Evolutionary conservation across 73 alveolate genomes (phyloP).

Genomic region (Paramecium primaurelia): DNA sequence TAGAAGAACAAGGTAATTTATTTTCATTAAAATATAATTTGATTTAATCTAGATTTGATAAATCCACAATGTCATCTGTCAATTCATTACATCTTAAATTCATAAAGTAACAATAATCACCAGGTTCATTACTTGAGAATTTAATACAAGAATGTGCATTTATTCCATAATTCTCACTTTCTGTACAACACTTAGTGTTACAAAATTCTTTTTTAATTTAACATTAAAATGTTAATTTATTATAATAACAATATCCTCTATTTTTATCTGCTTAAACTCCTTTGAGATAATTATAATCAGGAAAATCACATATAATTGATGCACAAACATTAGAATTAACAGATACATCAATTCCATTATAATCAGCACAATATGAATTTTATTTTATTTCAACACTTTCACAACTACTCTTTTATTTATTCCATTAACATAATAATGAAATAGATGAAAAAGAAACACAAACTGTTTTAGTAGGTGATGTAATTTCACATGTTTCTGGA

Average conservation of each 20-base stretch:
- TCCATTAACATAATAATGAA: neutral
- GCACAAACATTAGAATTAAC: conserved; percentile 11
- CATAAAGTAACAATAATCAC: neutral
- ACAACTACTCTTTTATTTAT: neutral
- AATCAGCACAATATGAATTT: neutral
- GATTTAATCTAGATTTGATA: neutral
- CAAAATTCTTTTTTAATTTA: neutral
- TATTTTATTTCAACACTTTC: neutral
- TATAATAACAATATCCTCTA: conserved; percentile 13
- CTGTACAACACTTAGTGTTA: neutral
- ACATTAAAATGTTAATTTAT: neutral
- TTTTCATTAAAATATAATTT: neutral
- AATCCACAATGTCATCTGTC: neutral
- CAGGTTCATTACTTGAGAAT: neutral
- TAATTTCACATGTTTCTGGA: neutral
- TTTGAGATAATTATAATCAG: neutral
- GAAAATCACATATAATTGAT: neutral
- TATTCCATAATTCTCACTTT: neutral
- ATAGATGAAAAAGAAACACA: neutral
- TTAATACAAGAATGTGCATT: neutral
- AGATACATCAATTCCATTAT: neutral
- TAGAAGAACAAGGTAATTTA: neutral
- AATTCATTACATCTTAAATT: neutral
- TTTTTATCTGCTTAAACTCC: neutral
- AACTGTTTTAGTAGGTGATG: neutral